These are phyloP conservation scores for Trichoderma sp. DNA, from an alignment of 2,329 filamentous ascomycete species.

Conservation along the genomic window DNA sequence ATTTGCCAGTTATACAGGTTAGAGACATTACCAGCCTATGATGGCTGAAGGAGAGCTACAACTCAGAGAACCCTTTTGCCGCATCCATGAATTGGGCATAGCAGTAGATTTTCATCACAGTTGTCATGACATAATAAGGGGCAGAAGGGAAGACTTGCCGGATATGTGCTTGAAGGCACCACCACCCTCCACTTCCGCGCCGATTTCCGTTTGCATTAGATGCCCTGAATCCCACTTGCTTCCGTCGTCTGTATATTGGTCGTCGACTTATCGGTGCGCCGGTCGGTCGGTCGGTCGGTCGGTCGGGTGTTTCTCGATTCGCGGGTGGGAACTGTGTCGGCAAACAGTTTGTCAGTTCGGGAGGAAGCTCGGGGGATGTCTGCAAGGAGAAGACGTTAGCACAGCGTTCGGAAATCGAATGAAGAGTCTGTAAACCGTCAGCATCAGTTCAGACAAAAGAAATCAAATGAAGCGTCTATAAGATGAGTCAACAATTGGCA, in stretches of 20 bases:
- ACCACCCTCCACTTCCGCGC: slow-evolving; percentile 3
- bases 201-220: neutral
- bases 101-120: neutral
- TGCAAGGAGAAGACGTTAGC: neutral
- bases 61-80: neutral
- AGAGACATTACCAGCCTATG: no score
- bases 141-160: neutral
- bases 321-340: neutral
- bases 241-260: no score
- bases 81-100: neutral
- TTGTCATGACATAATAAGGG: neutral
- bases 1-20: no score
- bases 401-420: no score
- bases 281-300: neutral
- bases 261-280: no score
- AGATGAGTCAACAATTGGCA: no score
- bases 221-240: no score
- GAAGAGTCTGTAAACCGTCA: no score
- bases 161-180: neutral
- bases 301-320: neutral
- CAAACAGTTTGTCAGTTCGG: neutral
- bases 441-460: no score
- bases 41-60: no score
- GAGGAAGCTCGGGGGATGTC: neutral
- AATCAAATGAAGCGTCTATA: no score